Evolutionary conservation across 192 early-diverging fungal genomes (phyloP).

Genomic region (Rhizoclosmatium globosum): DNA sequence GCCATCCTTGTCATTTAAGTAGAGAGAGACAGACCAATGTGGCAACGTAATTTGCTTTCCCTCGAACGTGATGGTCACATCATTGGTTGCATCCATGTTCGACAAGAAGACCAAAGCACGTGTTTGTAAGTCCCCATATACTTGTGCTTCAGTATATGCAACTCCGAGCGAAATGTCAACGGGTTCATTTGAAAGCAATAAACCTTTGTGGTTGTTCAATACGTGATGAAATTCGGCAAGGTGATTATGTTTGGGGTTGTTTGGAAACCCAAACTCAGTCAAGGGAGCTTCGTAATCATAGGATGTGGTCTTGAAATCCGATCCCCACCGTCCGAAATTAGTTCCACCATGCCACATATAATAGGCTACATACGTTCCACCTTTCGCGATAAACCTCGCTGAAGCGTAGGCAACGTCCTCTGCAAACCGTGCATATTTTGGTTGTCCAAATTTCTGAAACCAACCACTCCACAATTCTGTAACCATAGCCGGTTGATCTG

Average conservation of each 20-base stretch:
- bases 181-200: slow-evolving; percentile 39
- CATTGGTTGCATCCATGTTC: slow-evolving; percentile 20
- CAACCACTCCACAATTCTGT: slow-evolving; percentile 70
- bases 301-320: slow-evolving; percentile 45
- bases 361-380: slow-evolving; percentile 65
- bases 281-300: slow-evolving; percentile 63
- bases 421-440: slow-evolving; percentile 55
- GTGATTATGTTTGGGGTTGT: slow-evolving; percentile 47
- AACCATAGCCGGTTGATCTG: slow-evolving; percentile 60
- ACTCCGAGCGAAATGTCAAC: not conserved
- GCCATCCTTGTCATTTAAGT: not conserved
- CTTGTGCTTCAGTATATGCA: slow-evolving; percentile 22
- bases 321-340: slow-evolving; percentile 62
- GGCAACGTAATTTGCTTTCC: slow-evolving; percentile 15
- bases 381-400: slow-evolving; percentile 63
- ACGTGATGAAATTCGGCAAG: slow-evolving; percentile 31
- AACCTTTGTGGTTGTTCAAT: slow-evolving; percentile 19
- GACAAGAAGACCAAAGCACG: slow-evolving; percentile 39
- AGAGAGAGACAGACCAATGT: slow-evolving; percentile 35
- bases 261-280: slow-evolving; percentile 52
- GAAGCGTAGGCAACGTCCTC: slow-evolving; percentile 67
- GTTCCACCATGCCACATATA: slow-evolving; percentile 76
- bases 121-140: slow-evolving; percentile 16
- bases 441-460: slow-evolving; percentile 66
- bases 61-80: slow-evolving; percentile 15